These are phyloP conservation scores for Aspergillus felis DNA, from an alignment of 2,329 filamentous ascomycete species.

Conservation along the genomic window DNA sequence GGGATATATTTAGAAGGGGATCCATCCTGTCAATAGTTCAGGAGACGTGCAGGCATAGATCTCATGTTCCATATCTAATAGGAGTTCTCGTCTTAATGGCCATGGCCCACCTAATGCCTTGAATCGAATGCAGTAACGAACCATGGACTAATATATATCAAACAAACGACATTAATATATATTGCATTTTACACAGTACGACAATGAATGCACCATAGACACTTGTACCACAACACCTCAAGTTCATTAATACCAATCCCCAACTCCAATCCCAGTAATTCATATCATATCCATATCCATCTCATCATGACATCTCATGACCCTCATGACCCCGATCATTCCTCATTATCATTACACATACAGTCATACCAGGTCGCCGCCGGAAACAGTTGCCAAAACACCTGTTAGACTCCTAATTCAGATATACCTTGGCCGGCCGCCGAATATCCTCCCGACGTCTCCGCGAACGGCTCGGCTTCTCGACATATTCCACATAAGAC, in stretches of 20 bases:
- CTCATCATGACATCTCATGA: not conserved
- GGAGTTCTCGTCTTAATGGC: not conserved
- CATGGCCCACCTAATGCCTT: not conserved
- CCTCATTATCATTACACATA: not conserved
- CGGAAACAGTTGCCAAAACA: not conserved
- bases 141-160: not conserved
- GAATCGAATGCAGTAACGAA: not conserved
- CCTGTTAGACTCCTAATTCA: constrained; percentile 11
- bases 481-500: constrained; percentile 28
- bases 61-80: not conserved
- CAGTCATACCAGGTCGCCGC: not conserved
- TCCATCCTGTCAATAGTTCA: too few relatives aligned
- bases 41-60: not conserved
- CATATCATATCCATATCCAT: not conserved
- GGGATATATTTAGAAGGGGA: not conserved
- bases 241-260: not conserved
- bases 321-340: not conserved
- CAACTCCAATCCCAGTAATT: not conserved
- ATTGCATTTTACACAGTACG: too few relatives aligned
- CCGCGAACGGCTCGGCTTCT: constrained; percentile 25
- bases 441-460: constrained; percentile 27
- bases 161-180: not conserved
- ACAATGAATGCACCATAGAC: too few relatives aligned
- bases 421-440: constrained; percentile 36
- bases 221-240: too few relatives aligned